Conservation (phyloP, 2,329 filamentous ascomycete species). For the Diaporthe batatas region DNA sequence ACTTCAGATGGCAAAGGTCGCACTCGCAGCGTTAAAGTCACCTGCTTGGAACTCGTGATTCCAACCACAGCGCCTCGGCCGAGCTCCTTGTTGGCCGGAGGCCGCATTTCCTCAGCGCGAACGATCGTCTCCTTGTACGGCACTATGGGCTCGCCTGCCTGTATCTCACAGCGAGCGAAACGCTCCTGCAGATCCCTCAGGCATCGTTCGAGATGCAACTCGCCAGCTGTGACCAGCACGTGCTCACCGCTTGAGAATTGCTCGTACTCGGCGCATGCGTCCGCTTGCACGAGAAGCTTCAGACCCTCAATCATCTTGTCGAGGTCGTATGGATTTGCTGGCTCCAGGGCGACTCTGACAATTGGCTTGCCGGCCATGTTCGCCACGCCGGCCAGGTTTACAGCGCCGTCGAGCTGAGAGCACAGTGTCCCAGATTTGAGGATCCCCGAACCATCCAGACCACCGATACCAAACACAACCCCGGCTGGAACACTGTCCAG, state of each 20-base stretch:
- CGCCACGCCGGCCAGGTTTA: constrained; percentile 89
- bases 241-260: constrained; percentile 94
- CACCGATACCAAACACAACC: constrained; percentile 94
- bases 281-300: constrained; percentile 89
- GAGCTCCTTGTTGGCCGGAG: constrained; percentile 86
- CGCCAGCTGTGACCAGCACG: constrained; percentile 92
- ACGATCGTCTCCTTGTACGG: constrained; percentile 96
- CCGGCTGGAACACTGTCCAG: constrained; percentile 90
- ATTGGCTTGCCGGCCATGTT: constrained; percentile 86
- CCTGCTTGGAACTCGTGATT: constrained; percentile 86
- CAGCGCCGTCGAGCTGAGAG: constrained; percentile 85
- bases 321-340: constrained; percentile 88
- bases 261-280: constrained; percentile 96
- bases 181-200: constrained; percentile 92
- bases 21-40: constrained; percentile 82
- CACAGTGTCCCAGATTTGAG: constrained; percentile 95
- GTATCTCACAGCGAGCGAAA: constrained; percentile 94
- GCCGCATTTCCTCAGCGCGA: constrained; percentile 89
- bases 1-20: constrained; percentile 82
- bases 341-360: constrained; percentile 95
- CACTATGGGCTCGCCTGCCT: constrained; percentile 93
- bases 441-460: constrained; percentile 87
- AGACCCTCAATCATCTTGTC: constrained; percentile 95
- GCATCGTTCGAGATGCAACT: constrained; percentile 93
- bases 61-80: constrained; percentile 84